Base-by-base conservation (phyloP, 163 green algal species). In the Volvox carteri region DNA sequence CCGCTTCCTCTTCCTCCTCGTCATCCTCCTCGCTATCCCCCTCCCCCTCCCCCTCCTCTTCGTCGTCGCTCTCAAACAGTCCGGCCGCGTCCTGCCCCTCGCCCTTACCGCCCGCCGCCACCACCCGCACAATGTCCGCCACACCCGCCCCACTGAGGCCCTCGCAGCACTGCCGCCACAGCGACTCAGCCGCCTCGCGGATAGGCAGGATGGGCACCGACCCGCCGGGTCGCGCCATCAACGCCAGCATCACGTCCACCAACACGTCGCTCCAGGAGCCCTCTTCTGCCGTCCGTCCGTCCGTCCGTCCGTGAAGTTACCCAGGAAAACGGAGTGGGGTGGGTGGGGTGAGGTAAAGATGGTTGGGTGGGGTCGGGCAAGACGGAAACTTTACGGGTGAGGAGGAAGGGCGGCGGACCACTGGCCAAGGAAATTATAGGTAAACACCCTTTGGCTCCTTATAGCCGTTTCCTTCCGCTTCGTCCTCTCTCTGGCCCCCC, bases 171-270 rank as follows among this genome's bases (percentile, higher is more conserved):
- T 77, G 35, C 54, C 91, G 87, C 91, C 91, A 98, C 25, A 96
- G 62, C 9, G 90, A 86, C 90, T 98, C 96, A 39, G 89, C 93
- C 11, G 95, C 95, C 30, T 96, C 94, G 0, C 95, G 86, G 81
- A 98, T 90, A 9, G 96, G 94, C 0, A 89, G 92, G 0, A 85
- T 95, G 4, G 96, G 95, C 90, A 98, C 90, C 46, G 86, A 74
- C 30, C 85, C 87, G 14, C 70, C 68, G 72, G 85, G 54, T 12
- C 87, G 72, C 0, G 94, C 91, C 91, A 98, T 93, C 79, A 98
- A 88, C 33, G 85, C 91, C 78, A 98, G 92, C 90, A 97, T 72
- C 68, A 97, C 85, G 65, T 98, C 96, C 85, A 98, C 70, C 88
- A 98, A 76, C 33, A 94, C 86, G 76, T 98, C 95, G n/a, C 84